Evolutionary conservation across 2,329 filamentous ascomycete genomes (phyloP).

Genomic region (Monosporascus sp.): DNA sequence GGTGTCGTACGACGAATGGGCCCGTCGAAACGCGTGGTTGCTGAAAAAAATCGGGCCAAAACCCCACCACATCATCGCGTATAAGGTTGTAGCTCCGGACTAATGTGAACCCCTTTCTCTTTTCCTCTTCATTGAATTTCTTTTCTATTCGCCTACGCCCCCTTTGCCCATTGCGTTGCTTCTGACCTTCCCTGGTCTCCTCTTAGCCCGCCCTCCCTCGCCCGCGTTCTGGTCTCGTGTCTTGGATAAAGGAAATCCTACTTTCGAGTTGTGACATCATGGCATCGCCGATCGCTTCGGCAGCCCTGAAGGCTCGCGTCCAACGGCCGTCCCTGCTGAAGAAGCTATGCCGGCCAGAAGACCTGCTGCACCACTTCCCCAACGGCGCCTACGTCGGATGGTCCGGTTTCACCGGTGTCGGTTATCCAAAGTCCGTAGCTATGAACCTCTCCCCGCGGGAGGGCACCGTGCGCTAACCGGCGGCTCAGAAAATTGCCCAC

Average conservation of each 20-base stretch:
- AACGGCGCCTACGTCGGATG: constrained; percentile 84
- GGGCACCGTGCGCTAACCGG: constrained; percentile 5
- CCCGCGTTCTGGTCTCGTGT: too few species aligned
- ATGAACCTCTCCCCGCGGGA: too few species aligned
- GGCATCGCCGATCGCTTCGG: constrained; percentile 57
- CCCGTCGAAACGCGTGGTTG: not conserved
- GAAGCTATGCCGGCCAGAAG: constrained; percentile 75
- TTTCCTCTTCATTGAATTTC: not conserved
- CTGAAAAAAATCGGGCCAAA: not conserved
- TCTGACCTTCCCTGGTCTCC: not conserved
- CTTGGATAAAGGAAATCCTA: too few species aligned
- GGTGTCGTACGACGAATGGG: not conserved
- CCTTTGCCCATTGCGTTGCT: not conserved
- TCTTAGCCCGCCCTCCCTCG: not conserved
- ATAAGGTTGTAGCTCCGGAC: not conserved
- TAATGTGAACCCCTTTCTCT: not conserved
- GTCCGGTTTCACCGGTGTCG: constrained; percentile 87
- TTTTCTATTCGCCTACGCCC: not conserved
- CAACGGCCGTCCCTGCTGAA: constrained; percentile 71
- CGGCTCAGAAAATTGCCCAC: constrained; percentile 72
- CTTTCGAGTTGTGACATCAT: constrained; percentile 27
- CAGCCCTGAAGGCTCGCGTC: constrained; percentile 70
- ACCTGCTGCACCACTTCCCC: constrained; percentile 76
- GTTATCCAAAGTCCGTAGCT: constrained; percentile 71
- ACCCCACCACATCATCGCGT: not conserved